phyloP scores from a whole-genome alignment of 176 grass and related monocot species.

The Juncus effusus region DNA sequence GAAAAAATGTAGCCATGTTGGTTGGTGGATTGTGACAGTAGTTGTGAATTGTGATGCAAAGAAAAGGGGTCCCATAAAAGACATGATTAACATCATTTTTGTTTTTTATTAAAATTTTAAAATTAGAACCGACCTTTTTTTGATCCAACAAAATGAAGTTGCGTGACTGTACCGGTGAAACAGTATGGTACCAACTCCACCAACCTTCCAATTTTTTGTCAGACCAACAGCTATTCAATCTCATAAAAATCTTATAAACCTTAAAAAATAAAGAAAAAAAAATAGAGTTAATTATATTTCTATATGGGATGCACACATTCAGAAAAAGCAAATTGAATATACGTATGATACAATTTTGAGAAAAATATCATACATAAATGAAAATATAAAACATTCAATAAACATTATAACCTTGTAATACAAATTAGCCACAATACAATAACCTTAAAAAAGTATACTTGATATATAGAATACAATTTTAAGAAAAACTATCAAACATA shows the following conservation, averaged over 20 bases:
- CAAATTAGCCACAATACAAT: too few species aligned
- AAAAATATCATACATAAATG: too few species aligned
- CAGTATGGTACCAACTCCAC: conserved; percentile 27
- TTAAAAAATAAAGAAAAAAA: too few species aligned
- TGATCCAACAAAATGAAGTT: conserved; percentile 18
- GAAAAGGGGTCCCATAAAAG: not conserved
- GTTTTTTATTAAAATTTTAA: conserved; percentile 1
- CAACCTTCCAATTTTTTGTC: conserved; percentile 20
- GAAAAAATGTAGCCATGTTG: too few species aligned
- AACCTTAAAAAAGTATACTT: too few species aligned
- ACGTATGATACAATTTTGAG: too few species aligned
- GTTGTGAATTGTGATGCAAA: conserved; percentile 13
- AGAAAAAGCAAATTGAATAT: too few species aligned
- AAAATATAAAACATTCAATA: too few species aligned
- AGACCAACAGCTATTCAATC: conserved; percentile 21
- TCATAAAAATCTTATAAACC: not conserved
- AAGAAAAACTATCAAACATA: not conserved
- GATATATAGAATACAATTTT: not conserved
- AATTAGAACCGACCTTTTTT: conserved; percentile 19
- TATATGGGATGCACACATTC: too few species aligned
- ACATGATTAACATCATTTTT: conserved; percentile 15
- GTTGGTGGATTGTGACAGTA: too few species aligned
- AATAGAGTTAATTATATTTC: too few species aligned
- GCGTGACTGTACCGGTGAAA: conserved; percentile 30
- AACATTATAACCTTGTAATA: too few species aligned